Evolutionary conservation across 1,284 basidiomycete species (phyloP), one percentile per base, ranked within the genome.

Genomic region (Takashimella koratensis): DNA sequence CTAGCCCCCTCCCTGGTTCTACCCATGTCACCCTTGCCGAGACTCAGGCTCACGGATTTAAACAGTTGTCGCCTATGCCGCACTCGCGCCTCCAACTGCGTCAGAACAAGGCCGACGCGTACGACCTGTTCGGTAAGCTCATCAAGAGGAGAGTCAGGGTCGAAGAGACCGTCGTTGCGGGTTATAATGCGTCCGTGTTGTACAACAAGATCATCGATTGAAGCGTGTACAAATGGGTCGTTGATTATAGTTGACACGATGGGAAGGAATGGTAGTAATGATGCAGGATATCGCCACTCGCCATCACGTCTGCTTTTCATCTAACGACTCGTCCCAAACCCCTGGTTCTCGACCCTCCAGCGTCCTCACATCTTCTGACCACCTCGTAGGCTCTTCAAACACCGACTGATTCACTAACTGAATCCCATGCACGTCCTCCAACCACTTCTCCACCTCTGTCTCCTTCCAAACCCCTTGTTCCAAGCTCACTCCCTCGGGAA

Each of bases 71-170:
- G 13, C 76, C 74, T 0, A 77, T 78, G 74, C 74, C 77, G 19
- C 74, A 77, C 51, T 71, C 73, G 3, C 66, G 78, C 21, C 57
- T 79, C 13, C 78, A 79, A 59, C 64, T 79, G 45, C 70, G 71
- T 55, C 43, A 58, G 16, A 59, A 48, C 51, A 64, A 64, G 57
- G 67, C 70, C 16, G 79, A 80, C 42, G 83, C 89, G 12, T 81
- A 78, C 54, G 87, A 89, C 68, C 73, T 87, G 48, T 71, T 79
- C 45, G 87, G 87, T 3, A 82, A 81, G 54, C 74, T 84, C 20
- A 87, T 86, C 82, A 83, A 83, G 70, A 79, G 78, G 58, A 80
- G 79, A 47, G 83, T 86, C 19, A 77, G 79, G 51, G 85, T 89
- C 23, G 84, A 88, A 71, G 87, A 93, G 74, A 78, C 78, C 22